phyloP scores from a whole-genome alignment of 805 yeast genomes.

The Cyberlindnera maritima region DNA sequence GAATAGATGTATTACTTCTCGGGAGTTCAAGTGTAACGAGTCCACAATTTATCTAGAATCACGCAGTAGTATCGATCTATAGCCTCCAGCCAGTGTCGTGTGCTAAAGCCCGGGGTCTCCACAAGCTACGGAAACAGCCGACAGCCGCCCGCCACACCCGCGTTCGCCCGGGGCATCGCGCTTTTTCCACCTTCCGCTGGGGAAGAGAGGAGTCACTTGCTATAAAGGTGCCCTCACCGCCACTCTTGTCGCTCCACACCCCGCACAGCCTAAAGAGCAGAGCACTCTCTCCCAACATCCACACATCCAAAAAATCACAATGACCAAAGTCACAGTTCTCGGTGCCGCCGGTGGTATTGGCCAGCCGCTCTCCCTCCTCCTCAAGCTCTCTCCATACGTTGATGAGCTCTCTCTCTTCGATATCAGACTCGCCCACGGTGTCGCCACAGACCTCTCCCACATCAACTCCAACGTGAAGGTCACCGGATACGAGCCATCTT shows the following conservation, averaged over 20 bases:
- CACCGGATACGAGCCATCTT: constrained; percentile 52
- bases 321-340: constrained; percentile 70
- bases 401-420: constrained; percentile 75
- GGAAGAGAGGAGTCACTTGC: neutral
- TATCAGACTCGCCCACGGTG: constrained; percentile 83
- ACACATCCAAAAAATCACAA: constrained; percentile 9
- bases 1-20: too few relatives aligned
- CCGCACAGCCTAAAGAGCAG: too few relatives aligned
- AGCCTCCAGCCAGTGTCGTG: neutral
- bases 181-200: neutral
- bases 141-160: neutral
- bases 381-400: constrained; percentile 62
- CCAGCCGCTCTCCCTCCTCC: constrained; percentile 80
- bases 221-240: neutral
- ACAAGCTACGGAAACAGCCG: neutral
- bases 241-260: too few relatives aligned
- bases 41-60: too few relatives aligned
- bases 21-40: too few relatives aligned
- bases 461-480: constrained; percentile 67
- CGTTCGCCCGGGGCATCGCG: constrained; percentile 4
- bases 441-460: constrained; percentile 84
- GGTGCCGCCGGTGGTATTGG: constrained; percentile 98
- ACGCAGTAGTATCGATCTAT: too few relatives aligned
- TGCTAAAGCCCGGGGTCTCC: neutral
- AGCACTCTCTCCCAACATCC: neutral